A percentile compares a stretch with the other conserved stretches of the same genome.
phyloP scores from a whole-genome alignment of 352 stramenopile genomes.

The Phytophthora litchii region DNA sequence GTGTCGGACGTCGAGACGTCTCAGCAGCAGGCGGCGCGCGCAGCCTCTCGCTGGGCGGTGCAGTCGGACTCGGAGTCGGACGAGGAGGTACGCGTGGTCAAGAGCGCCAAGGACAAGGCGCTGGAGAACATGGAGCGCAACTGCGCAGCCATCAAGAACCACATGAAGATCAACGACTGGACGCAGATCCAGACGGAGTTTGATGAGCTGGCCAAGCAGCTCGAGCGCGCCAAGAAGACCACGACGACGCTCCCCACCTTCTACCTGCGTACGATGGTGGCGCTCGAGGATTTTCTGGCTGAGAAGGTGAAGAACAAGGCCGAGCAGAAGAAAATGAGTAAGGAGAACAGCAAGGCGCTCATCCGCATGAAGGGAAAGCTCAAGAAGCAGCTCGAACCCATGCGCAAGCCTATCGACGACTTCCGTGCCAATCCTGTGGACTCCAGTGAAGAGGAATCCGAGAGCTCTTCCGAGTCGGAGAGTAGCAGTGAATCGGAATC shows the following conservation, averaged over 20 bases:
- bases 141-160: slow-evolving; percentile 82
- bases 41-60: slow-evolving; percentile 79
- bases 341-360: slow-evolving; percentile 94
- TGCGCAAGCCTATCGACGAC: slow-evolving; percentile 86
- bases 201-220: slow-evolving; percentile 92
- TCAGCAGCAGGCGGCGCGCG: slow-evolving; percentile 73
- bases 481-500: slow-evolving; percentile 26
- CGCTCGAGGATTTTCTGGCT: slow-evolving; percentile 93
- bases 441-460: slow-evolving; percentile 66
- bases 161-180: slow-evolving; percentile 97
- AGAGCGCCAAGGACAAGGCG: slow-evolving; percentile 94
- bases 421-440: slow-evolving; percentile 92
- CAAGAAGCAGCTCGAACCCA: slow-evolving; percentile 96
- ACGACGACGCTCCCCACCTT: slow-evolving; percentile 89
- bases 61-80: slow-evolving; percentile 86
- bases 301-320: slow-evolving; percentile 96
- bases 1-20: slow-evolving; percentile 79
- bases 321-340: slow-evolving; percentile 97
- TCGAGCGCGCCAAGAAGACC: slow-evolving; percentile 90
- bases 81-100: slow-evolving; percentile 94
- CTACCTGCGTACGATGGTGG: slow-evolving; percentile 93
- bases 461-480: slow-evolving; percentile 40
- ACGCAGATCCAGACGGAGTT: slow-evolving; percentile 96
- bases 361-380: slow-evolving; percentile 98
- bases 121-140: slow-evolving; percentile 74